These are phyloP conservation scores for Fusarium transvaalense DNA, from an alignment of 2,329 filamentous ascomycete genomes.

Conservation along the genomic window DNA sequence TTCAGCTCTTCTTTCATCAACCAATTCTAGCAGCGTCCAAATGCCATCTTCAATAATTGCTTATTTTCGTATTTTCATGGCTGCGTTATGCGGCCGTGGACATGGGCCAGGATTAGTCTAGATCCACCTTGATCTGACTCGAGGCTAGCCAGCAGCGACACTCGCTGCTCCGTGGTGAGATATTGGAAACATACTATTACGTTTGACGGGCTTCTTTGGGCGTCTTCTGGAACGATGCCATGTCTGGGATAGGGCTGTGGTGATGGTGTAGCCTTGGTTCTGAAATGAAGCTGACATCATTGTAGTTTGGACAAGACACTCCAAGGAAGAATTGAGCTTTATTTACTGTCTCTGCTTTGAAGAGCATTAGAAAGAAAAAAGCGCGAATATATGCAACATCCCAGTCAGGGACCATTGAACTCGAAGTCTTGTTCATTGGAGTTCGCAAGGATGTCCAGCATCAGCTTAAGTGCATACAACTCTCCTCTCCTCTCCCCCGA, in stretches of 20 bases:
- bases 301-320: background rate
- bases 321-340: no score
- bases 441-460: background rate
- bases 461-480: background rate
- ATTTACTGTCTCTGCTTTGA: no score
- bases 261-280: background rate
- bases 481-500: background rate
- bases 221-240: slow-evolving; percentile 4
- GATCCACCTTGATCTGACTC: slow-evolving; percentile 15
- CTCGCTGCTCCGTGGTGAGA: slow-evolving; percentile 5
- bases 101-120: slow-evolving; percentile 4
- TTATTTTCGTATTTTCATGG: background rate
- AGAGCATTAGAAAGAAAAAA: no score
- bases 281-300: background rate
- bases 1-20: background rate
- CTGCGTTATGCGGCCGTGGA: slow-evolving; percentile 14
- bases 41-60: background rate
- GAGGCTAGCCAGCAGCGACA: background rate
- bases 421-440: background rate
- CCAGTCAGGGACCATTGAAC: background rate
- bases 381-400: background rate
- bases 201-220: background rate
- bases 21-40: background rate
- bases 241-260: background rate
- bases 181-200: background rate